Evolutionary conservation across 192 early-diverging fungal species (phyloP), one percentile per base, ranked within the genome.

Genomic region (Rhizophagus clarus): DNA sequence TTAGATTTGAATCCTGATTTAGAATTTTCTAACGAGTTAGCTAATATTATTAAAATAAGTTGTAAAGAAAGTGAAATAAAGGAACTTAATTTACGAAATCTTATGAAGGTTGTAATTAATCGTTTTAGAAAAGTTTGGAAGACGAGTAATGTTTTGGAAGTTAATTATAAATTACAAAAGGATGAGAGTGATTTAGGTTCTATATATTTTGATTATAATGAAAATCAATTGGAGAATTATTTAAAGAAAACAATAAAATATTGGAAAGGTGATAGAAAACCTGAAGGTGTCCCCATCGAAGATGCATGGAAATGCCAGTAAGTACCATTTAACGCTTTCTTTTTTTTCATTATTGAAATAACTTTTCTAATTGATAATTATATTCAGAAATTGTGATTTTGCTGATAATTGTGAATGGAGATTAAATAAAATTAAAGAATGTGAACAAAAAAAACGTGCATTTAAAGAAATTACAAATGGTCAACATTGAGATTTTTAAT

Each of bases 271-370:
- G 26, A 24, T 29, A 22, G 62, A n/a, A 47, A 28, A 47, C 63
- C 76, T 2, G 42, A 64, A 34, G 76, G 76, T 26, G 76, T 78
- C 22, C 51, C 62, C 3, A 78, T 78, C 15, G 76, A 78, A 42
- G 76, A 78, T 3, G 76, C 76, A 28, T 78, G 76, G 76, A 78
- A 78, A 68, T 78, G 76, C 31, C n/a, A 31, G 75, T 63, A 15
- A 76, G 61, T 76, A 45, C 22, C 0, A n/a, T 74, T 51, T 29
- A 22, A 26, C 47, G 5, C 22, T 74, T 26, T 74, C 10, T 24
- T 42, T 42, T 8, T 42, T 42, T 10, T 42, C 9, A 9, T 42
- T 42, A 42, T 9, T 42, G 34, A 5, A 34, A 4, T 2, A 34
- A 34, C 34, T 34, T 34, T 2, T 74, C 9, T 31, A 51, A 20